Evolutionary conservation across 2,329 filamentous ascomycete genomes (phyloP), one percentile per base, ranked within the genome.

Genomic region (Hypoxylon sp.): DNA sequence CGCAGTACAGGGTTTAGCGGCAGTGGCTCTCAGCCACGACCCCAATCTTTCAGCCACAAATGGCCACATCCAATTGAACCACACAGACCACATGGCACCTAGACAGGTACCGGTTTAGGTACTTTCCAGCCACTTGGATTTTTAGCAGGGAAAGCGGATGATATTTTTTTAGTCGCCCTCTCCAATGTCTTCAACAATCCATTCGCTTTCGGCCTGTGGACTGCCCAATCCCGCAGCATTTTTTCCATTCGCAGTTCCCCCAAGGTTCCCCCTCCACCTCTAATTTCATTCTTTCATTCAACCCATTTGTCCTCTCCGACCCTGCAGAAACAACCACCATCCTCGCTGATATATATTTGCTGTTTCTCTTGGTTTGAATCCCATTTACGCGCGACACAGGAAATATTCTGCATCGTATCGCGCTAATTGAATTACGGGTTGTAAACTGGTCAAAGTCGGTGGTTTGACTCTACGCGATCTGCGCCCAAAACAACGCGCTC

Each of bases 401-500:
- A 48, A 30, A 5, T 30, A 53, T 53, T 63, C 46, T 65, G 65
- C 63, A 61, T 63, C 36, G 45, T 51, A 34, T 60, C 63, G 70
- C 65, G 52, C 63, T 43, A 58, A 69, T 71, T 69, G 56, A 70
- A 63, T 62, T 49, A 59, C 38, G 55, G 30, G 10, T 63, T 59
- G 51, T 57, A 69, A 64, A 68, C 30, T 23, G 28, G 32, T 11
- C 1, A 51, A 55, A 63, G 51, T 61, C 43, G 70, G 70, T 69
- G 68, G 58, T 50, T 60, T 58, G 38, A 43, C 59, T 67, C 52
- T 68, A 71, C 73, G 73, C 74, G 74, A 68, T 71, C 69, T 71
- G 70, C 70, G 63, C 67, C 68, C 69, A 71, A 73, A 72, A 75
- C 73, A 75, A 73, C 74, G 69, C 70, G 72, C 71, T 67, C 65